Base-by-base conservation (phyloP, 2,329 filamentous ascomycete genomes). In the Talaromyces sp. region DNA sequence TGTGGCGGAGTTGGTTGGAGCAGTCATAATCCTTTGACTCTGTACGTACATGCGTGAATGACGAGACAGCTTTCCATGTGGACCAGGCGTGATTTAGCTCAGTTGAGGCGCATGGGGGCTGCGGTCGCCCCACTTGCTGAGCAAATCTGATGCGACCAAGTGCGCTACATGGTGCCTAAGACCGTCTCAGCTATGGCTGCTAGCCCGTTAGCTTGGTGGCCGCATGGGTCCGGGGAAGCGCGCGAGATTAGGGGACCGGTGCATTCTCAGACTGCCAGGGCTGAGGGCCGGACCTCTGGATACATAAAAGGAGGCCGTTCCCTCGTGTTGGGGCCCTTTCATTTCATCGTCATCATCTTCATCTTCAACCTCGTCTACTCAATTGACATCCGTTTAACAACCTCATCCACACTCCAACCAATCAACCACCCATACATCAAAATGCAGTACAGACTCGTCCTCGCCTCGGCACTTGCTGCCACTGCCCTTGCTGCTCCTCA, bases 391-490 rank as follows among this genome's bases (percentile, higher is more conserved):
- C 17, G 38, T 24, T 14, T 12, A 27, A 29, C 48, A 19, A 17
- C 24, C 46, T 24, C 8, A 50, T 26, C 21, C 21, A 50, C 24
- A 27, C 11, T 46, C 19, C 41, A 6, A 12, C 21, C 43, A 38
- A 57, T 27, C 31, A 32, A 12, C 32, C 48, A 52, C 19, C 46
- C 26, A 26, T 5, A n/a, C 26, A 29, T 29, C 27, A 29, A 29
- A 29, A 62, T 62, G 60, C 60, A 62, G 46, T 62, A 62, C 53
- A 52, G 50, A 59, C 46, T 59, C 24, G 17, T 58, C n/a, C 17
- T 62, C 19, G 51, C 54, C 43, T 52, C 56, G 32, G 57, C 60
- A 21, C 21, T 62, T 14, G 24, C 54, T 27, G 56, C 57, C 50
- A 56, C 60, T 17, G 60, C 53, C 46, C 31, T 43, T 43, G 60